Evolutionary conservation across 805 yeast species (phyloP).

Genomic region (Saccharomycopsis sp.): DNA sequence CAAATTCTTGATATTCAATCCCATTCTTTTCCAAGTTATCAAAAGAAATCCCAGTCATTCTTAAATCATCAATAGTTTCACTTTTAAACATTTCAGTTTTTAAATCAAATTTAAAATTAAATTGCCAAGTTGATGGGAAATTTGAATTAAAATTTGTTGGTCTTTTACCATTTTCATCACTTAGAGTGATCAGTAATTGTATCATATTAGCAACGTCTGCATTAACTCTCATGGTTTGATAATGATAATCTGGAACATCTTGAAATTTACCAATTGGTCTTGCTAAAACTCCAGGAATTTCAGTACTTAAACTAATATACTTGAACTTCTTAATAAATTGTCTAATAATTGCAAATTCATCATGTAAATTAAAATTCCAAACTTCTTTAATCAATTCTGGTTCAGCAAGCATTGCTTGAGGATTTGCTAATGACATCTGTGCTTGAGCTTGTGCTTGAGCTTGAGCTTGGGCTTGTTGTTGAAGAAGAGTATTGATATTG

Average conservation of each 20-base stretch:
- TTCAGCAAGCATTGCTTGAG: slow-evolving; percentile 8
- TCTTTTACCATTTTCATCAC: slow-evolving; percentile 58
- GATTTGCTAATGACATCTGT: slow-evolving; percentile 8
- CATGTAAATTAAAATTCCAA: slow-evolving; percentile 59
- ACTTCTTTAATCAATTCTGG: slow-evolving; percentile 46
- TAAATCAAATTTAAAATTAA: slow-evolving; percentile 78
- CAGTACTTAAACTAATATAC: slow-evolving; percentile 68
- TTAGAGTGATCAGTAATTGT: slow-evolving; percentile 72
- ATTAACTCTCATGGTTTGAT: slow-evolving; percentile 87
- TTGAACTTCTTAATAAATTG: slow-evolving; percentile 46
- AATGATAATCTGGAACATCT: slow-evolving; percentile 85
- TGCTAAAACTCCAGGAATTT: slow-evolving; percentile 92
- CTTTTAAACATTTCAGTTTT: slow-evolving; percentile 74
- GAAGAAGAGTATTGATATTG: slow-evolving; percentile 6
- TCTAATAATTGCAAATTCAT: slow-evolving; percentile 54
- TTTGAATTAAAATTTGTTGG: slow-evolving; percentile 37
- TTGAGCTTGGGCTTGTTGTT: slow-evolving; percentile 19
- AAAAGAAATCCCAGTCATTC: slow-evolving; percentile 78
- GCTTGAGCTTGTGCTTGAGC: slow-evolving; percentile 17
- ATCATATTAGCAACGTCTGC: slow-evolving; percentile 79
- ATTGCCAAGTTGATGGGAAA: slow-evolving; percentile 85
- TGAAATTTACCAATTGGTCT: slow-evolving; percentile 92
- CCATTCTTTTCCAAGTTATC: slow-evolving; percentile 66
- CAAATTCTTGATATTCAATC: slow-evolving; percentile 67
- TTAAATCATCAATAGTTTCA: slow-evolving; percentile 71